A percentile compares a stretch with the other conserved stretches of the same genome.
Conservation (phyloP, 345 rosid species). For the Clausena lansium region DNA sequence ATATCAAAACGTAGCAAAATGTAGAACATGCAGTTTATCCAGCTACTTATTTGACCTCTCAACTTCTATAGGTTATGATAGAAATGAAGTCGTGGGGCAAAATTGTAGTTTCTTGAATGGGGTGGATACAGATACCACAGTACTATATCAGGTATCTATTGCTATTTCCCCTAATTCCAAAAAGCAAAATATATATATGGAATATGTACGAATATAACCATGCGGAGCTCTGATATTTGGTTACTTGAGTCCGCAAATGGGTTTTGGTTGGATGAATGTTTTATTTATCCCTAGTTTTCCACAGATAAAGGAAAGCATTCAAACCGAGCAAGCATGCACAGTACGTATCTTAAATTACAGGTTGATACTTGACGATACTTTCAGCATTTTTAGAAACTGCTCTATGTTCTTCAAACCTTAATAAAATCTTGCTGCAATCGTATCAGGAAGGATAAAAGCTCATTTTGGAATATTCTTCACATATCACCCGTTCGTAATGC, state of each 20-base stretch:
- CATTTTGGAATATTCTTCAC: constrained; percentile 92
- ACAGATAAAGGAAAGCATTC: constrained; percentile 74
- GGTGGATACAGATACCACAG: constrained; percentile 60
- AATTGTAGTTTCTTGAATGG: constrained; percentile 73
- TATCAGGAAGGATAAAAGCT: constrained; percentile 74
- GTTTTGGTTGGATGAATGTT: constrained; percentile 10
- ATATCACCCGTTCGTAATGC: constrained; percentile 92
- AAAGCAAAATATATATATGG: neutral
- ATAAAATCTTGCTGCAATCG: constrained; percentile 10
- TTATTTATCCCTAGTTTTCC: constrained; percentile 11
- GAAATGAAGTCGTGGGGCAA: constrained; percentile 80
- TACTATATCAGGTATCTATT: constrained; percentile 47
- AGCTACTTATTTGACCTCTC: constrained; percentile 16
- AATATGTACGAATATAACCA: no score
- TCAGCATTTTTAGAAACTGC: neutral
- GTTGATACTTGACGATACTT: constrained; percentile 52
- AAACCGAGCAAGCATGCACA: constrained; percentile 71
- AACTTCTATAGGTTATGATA: constrained; percentile 58
- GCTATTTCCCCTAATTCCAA: neutral
- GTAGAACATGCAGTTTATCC: neutral
- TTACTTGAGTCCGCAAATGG: constrained; percentile 1
- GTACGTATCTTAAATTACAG: constrained; percentile 95
- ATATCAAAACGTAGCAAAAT: neutral
- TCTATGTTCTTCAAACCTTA: constrained; percentile 8
- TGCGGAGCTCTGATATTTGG: neutral